Evolutionary conservation across 768 basidiomycete genomes (phyloP), one percentile per base, ranked within the genome.

Genomic region (Kwoniella pini): DNA sequence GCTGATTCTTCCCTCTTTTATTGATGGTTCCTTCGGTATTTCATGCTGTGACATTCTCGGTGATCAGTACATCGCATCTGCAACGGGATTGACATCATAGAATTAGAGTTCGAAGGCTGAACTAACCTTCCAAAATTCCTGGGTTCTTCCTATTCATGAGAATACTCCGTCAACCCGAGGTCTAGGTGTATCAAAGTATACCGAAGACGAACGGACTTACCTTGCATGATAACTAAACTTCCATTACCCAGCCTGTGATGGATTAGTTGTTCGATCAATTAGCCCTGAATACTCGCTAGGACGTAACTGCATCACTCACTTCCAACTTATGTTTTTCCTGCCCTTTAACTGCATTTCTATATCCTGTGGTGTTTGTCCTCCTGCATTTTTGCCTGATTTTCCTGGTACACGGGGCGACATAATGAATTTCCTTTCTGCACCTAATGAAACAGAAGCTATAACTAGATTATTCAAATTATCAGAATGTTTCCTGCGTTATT

Each of bases 201-300:
- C 33, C 33, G 10, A 46, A 27, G 42, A 13, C 1, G 4, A 30
- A 28, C 19, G 22, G 26, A 33, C 69, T 67, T 57, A 24, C 80
- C 81, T 58, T 81, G 79, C 81, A 82, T 82, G 28, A 81, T 71
- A 10, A 81, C 62, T 30, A 82, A 62, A 49, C 80, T 81, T 7
- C 81, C 81, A 42, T 78, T 77, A 11, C 49, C 72, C 15, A 81
- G 72, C 19, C 72, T 74, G n/a, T 19, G 38, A 1, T 11, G n/a
- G 22, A 44, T 40, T 45, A 36, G 24, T 17, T 24, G 11, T 39
- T 13, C 9, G 33, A 15, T 36, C 15, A 15, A 36, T 36, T 36
- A 4, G 13, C 40, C 33, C 12, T 21, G 36, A 33, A 7, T 48
- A 17, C 7, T 36, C 15, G 33, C 33, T 15, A 7, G 15, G 15